Base-by-base conservation (phyloP, 1,139 yeast genomes). In the Geotrichum fermentans region DNA sequence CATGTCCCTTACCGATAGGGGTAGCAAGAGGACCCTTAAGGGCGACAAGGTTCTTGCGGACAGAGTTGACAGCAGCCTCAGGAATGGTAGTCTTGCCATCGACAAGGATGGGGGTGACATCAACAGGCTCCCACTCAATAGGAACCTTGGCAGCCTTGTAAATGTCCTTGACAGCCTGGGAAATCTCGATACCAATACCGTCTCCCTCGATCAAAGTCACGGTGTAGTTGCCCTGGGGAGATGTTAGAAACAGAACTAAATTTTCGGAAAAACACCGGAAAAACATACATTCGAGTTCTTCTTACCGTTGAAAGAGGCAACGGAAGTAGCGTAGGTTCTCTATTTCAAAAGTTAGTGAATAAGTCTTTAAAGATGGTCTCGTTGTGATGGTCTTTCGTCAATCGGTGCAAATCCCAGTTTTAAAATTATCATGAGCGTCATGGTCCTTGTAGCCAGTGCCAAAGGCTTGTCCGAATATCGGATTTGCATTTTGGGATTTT, bases 151-250 rank as follows among this genome's bases (percentile, higher is more conserved):
- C 83, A 57, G 87, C 80, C 68, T 82, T 78, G 77, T 90, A 92
- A 65, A 92, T 86, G 61, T 88, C 79, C 71, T 85, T 82, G 56
- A 92, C 98, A 32, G 97, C 84, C 69, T 86, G 94, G 54, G 97
- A 84, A 69, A 89, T 87, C 75, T 92, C 97, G 67, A 83, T 83
- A 71, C 98, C 98, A 58, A 90, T 84, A 79, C 98, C 98, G 68
- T 92, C 98, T 72, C 98, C 98, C 73, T 90, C 97, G 64, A 92
- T 92, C 74, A 92, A 77, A 50, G 98, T 90, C 57, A 92, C 98
- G 52, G 89, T 81, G 74, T 83, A 92, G 66, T 86, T 58, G 44
- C 72, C 71, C 47, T 50, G 24, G 8, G 22, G 22, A 22, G 21
- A 33, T 7, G 14, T 11, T n/a, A 33, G 17, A 41, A 30, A 7